A percentile compares a stretch with the other conserved stretches of the same genome.
These are phyloP conservation scores for Plantago ovata DNA, from an alignment of 257 asterid genomes.

Conservation along the genomic window DNA sequence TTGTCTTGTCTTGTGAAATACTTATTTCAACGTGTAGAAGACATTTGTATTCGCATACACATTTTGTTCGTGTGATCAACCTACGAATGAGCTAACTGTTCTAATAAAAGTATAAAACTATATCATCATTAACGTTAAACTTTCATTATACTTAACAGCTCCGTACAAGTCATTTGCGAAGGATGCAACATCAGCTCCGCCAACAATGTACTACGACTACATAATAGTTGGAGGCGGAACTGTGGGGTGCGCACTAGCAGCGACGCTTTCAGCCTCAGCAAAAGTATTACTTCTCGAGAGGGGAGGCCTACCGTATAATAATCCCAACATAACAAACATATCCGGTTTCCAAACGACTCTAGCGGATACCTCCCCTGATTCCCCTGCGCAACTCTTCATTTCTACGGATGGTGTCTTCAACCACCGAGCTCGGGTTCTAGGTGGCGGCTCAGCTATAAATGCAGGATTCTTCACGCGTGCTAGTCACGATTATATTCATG, in stretches of 20 bases:
- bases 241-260: conserved; percentile 75
- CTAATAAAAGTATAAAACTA: too few relatives aligned
- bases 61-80: too few relatives aligned
- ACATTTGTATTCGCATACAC: too few relatives aligned
- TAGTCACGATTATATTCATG: conserved; percentile 21
- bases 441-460: conserved; percentile 76
- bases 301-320: conserved; percentile 67
- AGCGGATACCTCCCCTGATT: conserved; percentile 42
- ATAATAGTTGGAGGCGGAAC: conserved; percentile 82
- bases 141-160: conserved; percentile 28
- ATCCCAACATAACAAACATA: conserved; percentile 50
- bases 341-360: conserved; percentile 31
- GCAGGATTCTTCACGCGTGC: conserved; percentile 84
- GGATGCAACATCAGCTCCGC: conserved; percentile 54
- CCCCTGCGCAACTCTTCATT: conserved; percentile 61
- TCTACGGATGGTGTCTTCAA: conserved; percentile 82
- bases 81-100: too few relatives aligned
- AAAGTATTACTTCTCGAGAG: conserved; percentile 66
- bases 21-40: too few relatives aligned
- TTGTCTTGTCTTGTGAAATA: too few relatives aligned
- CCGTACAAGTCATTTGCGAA: conserved; percentile 53
- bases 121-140: conserved; percentile 11
- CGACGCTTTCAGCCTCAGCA: conserved; percentile 62
- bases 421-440: conserved; percentile 70
- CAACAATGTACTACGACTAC: conserved; percentile 48